phyloP scores from a whole-genome alignment of 257 asterid species.

The Forsythia viridissima region DNA sequence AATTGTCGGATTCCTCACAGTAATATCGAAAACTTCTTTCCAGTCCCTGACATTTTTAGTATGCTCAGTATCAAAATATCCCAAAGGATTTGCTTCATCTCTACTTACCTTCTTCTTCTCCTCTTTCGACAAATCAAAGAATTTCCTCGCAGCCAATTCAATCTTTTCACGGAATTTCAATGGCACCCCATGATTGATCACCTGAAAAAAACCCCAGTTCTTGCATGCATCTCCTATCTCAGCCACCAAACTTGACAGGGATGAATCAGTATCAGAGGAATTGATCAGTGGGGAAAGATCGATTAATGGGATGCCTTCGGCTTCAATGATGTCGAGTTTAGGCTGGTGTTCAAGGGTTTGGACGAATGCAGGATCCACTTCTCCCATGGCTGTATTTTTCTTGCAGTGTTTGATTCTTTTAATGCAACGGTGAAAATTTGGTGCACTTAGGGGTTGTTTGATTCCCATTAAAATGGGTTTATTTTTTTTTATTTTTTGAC shows the following conservation, averaged over 20 bases:
- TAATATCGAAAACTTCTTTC: conserved; percentile 65
- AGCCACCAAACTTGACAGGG: conserved; percentile 21
- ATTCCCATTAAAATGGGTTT: too few species aligned
- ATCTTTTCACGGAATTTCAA: conserved; percentile 26
- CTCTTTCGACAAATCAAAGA: conserved; percentile 35
- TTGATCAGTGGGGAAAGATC: conserved; percentile 37
- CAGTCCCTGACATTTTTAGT: conserved; percentile 70
- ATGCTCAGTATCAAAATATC: conserved; percentile 58
- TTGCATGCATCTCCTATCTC: conserved; percentile 48
- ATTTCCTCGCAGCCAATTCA: conserved; percentile 33
- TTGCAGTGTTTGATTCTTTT: not conserved
- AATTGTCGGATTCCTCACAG: conserved; percentile 19
- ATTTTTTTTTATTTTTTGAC: too few species aligned
- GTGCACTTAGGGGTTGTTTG: too few species aligned
- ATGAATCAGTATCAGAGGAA: conserved; percentile 14
- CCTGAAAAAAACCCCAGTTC: conserved; percentile 65
- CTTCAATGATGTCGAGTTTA: conserved; percentile 27
- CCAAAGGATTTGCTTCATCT: conserved; percentile 41
- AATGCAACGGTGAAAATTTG: not conserved
- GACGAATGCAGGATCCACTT: conserved; percentile 40
- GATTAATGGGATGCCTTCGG: conserved; percentile 41
- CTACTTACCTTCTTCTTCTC: conserved; percentile 40
- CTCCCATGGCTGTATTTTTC: conserved; percentile 14
- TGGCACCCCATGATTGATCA: conserved; percentile 49
- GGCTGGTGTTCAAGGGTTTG: conserved; percentile 49